Conservation (phyloP, 192 early-diverging fungal genomes). For the Coemansia sp. region DNA sequence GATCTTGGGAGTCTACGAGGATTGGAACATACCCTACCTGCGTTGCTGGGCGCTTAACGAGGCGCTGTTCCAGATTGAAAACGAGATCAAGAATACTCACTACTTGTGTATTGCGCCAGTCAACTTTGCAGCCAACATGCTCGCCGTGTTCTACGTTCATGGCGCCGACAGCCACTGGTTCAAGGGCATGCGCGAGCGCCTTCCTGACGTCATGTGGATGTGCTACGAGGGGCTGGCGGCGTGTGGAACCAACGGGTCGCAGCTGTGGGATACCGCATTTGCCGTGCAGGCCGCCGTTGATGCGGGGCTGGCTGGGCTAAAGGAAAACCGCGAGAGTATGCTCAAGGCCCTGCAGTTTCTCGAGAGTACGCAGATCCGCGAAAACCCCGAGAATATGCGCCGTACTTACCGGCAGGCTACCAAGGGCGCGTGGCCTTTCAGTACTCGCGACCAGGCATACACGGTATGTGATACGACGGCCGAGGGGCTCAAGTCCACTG, state of each 20-base stretch:
- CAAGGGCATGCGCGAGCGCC: slow-evolving; percentile 64
- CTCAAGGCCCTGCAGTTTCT: slow-evolving; percentile 74
- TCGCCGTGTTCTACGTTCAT: slow-evolving; percentile 81
- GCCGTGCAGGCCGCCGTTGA: slow-evolving; percentile 82
- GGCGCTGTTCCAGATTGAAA: slow-evolving; percentile 75
- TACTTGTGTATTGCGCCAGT: slow-evolving; percentile 92
- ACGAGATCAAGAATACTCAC: slow-evolving; percentile 88
- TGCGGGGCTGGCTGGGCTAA: slow-evolving; percentile 67
- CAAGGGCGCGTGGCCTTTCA: slow-evolving; percentile 97
- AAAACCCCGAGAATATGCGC: slow-evolving; percentile 64
- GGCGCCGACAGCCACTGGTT: slow-evolving; percentile 82
- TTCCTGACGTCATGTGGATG: slow-evolving; percentile 93
- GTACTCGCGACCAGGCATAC: slow-evolving; percentile 88
- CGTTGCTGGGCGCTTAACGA: slow-evolving; percentile 71
- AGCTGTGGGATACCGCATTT: slow-evolving; percentile 95
- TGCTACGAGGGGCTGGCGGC: slow-evolving; percentile 85
- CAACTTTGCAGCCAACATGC: slow-evolving; percentile 91
- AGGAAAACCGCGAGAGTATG: slow-evolving; percentile 68
- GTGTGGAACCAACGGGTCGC: slow-evolving; percentile 95
- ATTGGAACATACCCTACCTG: slow-evolving; percentile 54
- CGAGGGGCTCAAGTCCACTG: slow-evolving; percentile 83
- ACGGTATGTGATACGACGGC: slow-evolving; percentile 95
- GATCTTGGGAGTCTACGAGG: slow-evolving; percentile 71
- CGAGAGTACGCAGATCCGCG: slow-evolving; percentile 81
- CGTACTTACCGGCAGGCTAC: slow-evolving; percentile 78